Evolutionary conservation across 805 yeast genomes (phyloP).

Genomic region (Candida manassasensis): DNA sequence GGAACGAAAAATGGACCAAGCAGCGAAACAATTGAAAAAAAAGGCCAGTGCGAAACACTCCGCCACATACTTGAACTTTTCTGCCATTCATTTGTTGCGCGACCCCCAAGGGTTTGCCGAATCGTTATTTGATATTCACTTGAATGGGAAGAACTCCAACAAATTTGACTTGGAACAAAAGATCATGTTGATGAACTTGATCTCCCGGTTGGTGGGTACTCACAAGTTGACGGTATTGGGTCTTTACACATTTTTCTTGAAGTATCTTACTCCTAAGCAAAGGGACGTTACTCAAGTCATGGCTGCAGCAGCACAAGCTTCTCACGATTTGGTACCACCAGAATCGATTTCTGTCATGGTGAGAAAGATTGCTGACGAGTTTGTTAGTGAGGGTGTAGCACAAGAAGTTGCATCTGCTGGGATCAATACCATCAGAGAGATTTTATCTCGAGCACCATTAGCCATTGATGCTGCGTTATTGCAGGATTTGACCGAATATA

Average conservation of each 20-base stretch:
- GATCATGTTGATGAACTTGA: conserved; percentile 78
- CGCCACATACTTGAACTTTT: conserved; percentile 76
- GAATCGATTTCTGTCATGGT: conserved; percentile 77
- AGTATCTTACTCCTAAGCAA: conserved; percentile 92
- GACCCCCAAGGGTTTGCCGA: conserved; percentile 99
- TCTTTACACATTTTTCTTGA: conserved; percentile 80
- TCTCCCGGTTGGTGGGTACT: conserved; percentile 87
- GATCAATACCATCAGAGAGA: conserved; percentile 89
- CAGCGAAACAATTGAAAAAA: conserved; percentile 64
- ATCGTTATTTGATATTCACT: conserved; percentile 63
- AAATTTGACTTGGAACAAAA: conserved; percentile 83
- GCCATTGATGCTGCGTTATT: conserved; percentile 85
- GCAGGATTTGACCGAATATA: conserved; percentile 86
- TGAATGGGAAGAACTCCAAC: conserved; percentile 64
- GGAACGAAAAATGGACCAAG: conserved; percentile 73
- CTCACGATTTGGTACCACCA: conserved; percentile 97
- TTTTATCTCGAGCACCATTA: conserved; percentile 86
- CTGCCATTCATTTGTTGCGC: conserved; percentile 88
- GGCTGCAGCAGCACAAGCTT: conserved; percentile 96
- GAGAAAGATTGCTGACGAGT: conserved; percentile 93
- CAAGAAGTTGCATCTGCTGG: conserved; percentile 99
- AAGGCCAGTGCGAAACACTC: conserved; percentile 51
- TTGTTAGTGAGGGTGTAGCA: conserved; percentile 97
- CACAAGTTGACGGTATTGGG: conserved; percentile 91
- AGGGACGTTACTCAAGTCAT: conserved; percentile 88